Evolutionary conservation across 257 asterid genomes (phyloP).

Genomic region (Plantago ovata): DNA sequence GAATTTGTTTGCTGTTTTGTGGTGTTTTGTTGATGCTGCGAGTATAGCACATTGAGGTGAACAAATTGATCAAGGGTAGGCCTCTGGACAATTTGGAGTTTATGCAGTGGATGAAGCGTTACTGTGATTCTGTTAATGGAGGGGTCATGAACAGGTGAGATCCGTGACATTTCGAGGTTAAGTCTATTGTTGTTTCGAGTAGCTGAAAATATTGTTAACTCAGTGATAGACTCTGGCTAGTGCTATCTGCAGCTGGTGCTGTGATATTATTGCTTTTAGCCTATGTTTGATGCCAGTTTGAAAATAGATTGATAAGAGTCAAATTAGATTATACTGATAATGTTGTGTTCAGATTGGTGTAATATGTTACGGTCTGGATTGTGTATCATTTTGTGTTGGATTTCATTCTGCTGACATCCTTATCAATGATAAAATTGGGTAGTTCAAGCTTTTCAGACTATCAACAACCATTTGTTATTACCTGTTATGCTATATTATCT

Average conservation of each 20-base stretch:
- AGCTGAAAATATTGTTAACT: not conserved
- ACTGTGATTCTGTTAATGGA: constrained; percentile 62
- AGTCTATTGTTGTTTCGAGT: not conserved
- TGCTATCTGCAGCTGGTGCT: not conserved
- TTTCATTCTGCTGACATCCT: no score
- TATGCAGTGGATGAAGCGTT: constrained; percentile 97
- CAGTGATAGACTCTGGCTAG: no score
- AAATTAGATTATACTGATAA: no score
- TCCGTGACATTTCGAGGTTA: not conserved
- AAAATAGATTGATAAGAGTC: not conserved
- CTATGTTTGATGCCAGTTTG: not conserved
- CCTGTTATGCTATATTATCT: no score
- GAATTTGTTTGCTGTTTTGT: not conserved
- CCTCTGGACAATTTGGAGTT: constrained; percentile 88
- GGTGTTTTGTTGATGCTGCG: not conserved
- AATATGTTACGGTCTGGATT: no score
- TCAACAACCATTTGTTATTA: no score
- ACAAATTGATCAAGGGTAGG: constrained; percentile 84
- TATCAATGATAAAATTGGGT: no score
- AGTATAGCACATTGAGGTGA: constrained; percentile 82
- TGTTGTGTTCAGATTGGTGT: no score
- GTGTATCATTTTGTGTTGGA: no score
- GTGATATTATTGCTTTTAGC: not conserved
- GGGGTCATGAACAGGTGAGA: constrained; percentile 44
- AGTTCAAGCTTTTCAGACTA: no score